Evolutionary conservation across 768 basidiomycete species (phyloP), one percentile per base, ranked within the genome.

Genomic region (Naganishia kalamii): DNA sequence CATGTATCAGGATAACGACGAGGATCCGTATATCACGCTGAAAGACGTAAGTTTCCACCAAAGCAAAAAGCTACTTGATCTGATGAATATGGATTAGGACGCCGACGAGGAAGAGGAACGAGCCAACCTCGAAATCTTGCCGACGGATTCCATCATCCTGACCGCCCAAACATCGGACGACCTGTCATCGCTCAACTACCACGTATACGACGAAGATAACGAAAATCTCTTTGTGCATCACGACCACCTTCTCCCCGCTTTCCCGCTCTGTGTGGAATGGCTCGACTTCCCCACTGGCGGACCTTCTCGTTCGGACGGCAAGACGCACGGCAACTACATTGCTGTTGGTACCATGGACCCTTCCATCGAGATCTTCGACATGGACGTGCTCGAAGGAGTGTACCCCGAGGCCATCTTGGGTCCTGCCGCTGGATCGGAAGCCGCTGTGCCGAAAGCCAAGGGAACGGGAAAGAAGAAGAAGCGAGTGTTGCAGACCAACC

Each of bases 231-330:
- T 92, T 75, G 89, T 88, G 41, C 96, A 98, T 77, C 96, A 99
- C 79, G 96, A 99, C 77, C 83, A 97, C 76, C 90, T 99, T 87
- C 84, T 99, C 32, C 92, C 94, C 69, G 91, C 90, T 69, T 92
- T 97, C 79, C 96, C 96, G 10, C 87, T 99, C 65, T 98, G 94
- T 72, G 88, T 99, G 65, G 96, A 99, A 82, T 99, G 96, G 96
- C 87, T 97, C 65, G 90, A 98, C 77, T 97, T 92, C 78, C 84
- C 87, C n/a, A 68, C 74, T 5, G 60, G 54, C 21, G 68, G 63
- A 3, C 40, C 66, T 32, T 68, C 70, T 21, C 46, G 64, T 15
- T 30, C 65, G 27, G 35, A 52, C 11, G 66, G 49, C 4, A 61
- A 46, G 37, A 60, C 63, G n/a, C 69, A 68, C 21, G 92, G 92